phyloP scores from a whole-genome alignment of 1,139 yeast genomes.

The Pichia sp. region DNA sequence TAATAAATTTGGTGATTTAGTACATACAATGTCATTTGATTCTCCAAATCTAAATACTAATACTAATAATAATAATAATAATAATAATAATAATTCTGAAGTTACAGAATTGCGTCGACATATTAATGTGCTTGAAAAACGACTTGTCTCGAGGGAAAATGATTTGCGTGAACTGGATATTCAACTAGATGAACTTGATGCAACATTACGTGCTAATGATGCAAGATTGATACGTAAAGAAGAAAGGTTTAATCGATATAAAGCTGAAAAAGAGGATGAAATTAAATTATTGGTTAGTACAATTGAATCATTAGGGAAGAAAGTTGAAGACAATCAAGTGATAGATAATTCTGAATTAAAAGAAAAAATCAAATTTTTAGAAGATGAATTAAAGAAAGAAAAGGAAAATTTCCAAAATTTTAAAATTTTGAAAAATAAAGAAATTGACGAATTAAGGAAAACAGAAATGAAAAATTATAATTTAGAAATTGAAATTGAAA shows the following conservation, averaged over 20 bases:
- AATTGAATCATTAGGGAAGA: slow-evolving; percentile 44
- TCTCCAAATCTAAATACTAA: background rate
- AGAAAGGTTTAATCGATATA: slow-evolving; percentile 37
- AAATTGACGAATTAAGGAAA: slow-evolving; percentile 14
- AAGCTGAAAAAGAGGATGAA: slow-evolving; percentile 44
- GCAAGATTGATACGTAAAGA: slow-evolving; percentile 39
- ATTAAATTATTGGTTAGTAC: slow-evolving; percentile 54
- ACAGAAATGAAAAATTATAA: slow-evolving; percentile 19
- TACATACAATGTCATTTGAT: background rate
- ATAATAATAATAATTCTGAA: too few species aligned
- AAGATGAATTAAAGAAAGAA: background rate
- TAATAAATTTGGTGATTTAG: background rate
- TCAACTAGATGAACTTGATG: slow-evolving; percentile 43
- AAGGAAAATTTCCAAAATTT: background rate
- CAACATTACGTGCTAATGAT: slow-evolving; percentile 42
- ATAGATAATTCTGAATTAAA: slow-evolving; percentile 19
- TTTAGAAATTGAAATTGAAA: slow-evolving; percentile 17
- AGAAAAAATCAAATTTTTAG: slow-evolving; percentile 7
- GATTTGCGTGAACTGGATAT: slow-evolving; percentile 34
- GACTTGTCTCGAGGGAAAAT: slow-evolving; percentile 8
- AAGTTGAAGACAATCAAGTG: slow-evolving; percentile 29
- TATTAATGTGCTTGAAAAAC: slow-evolving; percentile 7
- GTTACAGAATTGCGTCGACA: slow-evolving; percentile 7
- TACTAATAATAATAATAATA: background rate
- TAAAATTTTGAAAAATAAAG: slow-evolving; percentile 14